phyloP scores from a whole-genome alignment of 768 basidiomycete genomes.

The Kwoniella sp. region DNA sequence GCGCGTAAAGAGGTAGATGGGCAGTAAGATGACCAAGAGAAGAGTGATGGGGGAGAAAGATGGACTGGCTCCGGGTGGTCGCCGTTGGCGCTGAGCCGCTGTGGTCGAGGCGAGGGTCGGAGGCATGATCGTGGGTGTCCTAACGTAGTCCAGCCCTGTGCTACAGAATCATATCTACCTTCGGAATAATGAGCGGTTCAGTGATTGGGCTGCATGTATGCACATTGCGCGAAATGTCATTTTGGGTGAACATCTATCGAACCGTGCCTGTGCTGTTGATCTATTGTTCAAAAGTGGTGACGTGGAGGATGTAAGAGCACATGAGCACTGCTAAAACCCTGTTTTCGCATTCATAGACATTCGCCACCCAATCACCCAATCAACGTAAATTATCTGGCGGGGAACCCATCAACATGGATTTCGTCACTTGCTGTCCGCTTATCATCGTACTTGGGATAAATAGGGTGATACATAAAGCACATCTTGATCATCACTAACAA shows the following conservation, averaged over 20 bases:
- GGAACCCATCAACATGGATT: neutral
- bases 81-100: neutral
- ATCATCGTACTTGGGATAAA: too few relatives aligned
- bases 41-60: conserved; percentile 3
- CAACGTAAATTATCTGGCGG: neutral
- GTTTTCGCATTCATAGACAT: neutral
- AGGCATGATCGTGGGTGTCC: conserved; percentile 3
- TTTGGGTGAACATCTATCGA: too few relatives aligned
- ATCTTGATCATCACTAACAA: too few relatives aligned
- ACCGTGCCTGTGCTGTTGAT: neutral
- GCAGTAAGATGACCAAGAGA: conserved; percentile 5
- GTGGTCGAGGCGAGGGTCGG: conserved; percentile 1
- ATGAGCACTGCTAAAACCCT: too few relatives aligned
- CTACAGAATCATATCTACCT: too few relatives aligned
- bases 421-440: too few relatives aligned
- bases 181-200: too few relatives aligned
- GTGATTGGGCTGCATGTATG: too few relatives aligned
- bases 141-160: neutral
- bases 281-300: conserved; percentile 7
- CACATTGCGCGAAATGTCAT: too few relatives aligned
- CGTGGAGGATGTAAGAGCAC: too few relatives aligned
- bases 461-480: too few relatives aligned
- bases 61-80: neutral
- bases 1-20: neutral
- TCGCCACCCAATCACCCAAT: conserved; percentile 13